A percentile compares a stretch with the other conserved stretches of the same genome.
These are phyloP conservation scores for Neurospora sp. DNA, from an alignment of 495 filamentous ascomycete species.

Conservation along the genomic window DNA sequence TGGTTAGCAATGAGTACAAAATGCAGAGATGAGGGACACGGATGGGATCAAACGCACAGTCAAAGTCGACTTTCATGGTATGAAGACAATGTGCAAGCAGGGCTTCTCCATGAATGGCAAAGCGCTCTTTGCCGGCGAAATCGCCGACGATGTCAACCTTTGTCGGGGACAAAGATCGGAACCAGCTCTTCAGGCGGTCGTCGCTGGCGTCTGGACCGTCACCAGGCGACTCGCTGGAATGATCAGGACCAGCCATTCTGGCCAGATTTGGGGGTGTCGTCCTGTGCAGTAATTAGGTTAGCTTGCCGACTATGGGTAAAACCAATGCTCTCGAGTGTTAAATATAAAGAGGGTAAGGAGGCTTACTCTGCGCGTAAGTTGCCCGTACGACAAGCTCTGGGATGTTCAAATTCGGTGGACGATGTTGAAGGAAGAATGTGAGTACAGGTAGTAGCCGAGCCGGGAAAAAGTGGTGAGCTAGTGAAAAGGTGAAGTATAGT, in stretches of 20 bases:
- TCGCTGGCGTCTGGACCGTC: background rate
- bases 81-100: conserved; percentile 52
- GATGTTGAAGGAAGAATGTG: background rate
- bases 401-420: background rate
- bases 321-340: background rate
- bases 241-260: background rate
- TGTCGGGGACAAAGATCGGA: conserved; percentile 5
- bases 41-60: conserved; percentile 21
- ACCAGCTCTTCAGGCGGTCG: background rate
- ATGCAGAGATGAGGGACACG: background rate
- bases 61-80: conserved; percentile 51
- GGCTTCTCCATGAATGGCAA: conserved; percentile 66
- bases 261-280: background rate
- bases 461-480: background rate
- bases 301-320: background rate
- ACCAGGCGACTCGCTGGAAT: background rate
- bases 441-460: background rate
- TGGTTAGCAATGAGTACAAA: background rate
- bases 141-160: conserved; percentile 57
- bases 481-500: background rate
- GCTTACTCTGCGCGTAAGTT: background rate
- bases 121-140: conserved; percentile 61
- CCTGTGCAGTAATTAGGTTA: background rate
- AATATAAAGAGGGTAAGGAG: background rate
- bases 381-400: background rate